A percentile compares a stretch with the other conserved stretches of the same genome.
Conservation (phyloP, 2,329 filamentous ascomycete species). For the Colletotrichum liaoningense region DNA sequence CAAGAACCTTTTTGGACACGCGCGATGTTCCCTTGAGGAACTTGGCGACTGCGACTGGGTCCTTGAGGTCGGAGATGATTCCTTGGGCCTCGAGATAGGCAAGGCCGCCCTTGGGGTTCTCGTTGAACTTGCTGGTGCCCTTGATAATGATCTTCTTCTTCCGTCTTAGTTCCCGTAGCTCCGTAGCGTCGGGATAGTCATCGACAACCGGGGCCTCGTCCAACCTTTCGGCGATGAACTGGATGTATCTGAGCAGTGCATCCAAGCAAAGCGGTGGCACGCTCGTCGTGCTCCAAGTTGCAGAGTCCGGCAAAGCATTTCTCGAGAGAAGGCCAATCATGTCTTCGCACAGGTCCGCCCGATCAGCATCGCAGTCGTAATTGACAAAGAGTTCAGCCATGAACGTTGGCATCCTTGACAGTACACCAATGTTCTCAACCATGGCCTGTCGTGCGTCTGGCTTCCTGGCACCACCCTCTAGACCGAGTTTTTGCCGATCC, state of each 20-base stretch:
- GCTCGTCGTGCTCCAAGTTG: slow-evolving; percentile 98
- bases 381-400: slow-evolving; percentile 97
- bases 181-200: slow-evolving; percentile 73
- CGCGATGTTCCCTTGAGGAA: slow-evolving; percentile 91
- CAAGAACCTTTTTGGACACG: slow-evolving; percentile 89
- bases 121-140: slow-evolving; percentile 92
- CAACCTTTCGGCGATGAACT: slow-evolving; percentile 89
- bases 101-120: slow-evolving; percentile 89
- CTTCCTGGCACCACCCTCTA: slow-evolving; percentile 91
- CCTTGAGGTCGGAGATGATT: slow-evolving; percentile 80
- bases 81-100: slow-evolving; percentile 87
- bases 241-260: slow-evolving; percentile 88
- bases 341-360: slow-evolving; percentile 93
- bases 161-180: slow-evolving; percentile 77
- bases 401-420: slow-evolving; percentile 93
- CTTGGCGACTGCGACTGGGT: slow-evolving; percentile 82
- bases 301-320: slow-evolving; percentile 96
- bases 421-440: slow-evolving; percentile 94
- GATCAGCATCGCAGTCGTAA: slow-evolving; percentile 95
- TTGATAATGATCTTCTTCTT: slow-evolving; percentile 91
- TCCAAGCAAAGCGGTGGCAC: slow-evolving; percentile 95
- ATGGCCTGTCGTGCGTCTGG: slow-evolving; percentile 97
- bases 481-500: slow-evolving; percentile 89
- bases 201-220: slow-evolving; percentile 74
- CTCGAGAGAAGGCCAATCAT: slow-evolving; percentile 92